These are phyloP conservation scores for Rhodotorula kratochvilovae DNA, from an alignment of 768 basidiomycete species.

Conservation along the genomic window DNA sequence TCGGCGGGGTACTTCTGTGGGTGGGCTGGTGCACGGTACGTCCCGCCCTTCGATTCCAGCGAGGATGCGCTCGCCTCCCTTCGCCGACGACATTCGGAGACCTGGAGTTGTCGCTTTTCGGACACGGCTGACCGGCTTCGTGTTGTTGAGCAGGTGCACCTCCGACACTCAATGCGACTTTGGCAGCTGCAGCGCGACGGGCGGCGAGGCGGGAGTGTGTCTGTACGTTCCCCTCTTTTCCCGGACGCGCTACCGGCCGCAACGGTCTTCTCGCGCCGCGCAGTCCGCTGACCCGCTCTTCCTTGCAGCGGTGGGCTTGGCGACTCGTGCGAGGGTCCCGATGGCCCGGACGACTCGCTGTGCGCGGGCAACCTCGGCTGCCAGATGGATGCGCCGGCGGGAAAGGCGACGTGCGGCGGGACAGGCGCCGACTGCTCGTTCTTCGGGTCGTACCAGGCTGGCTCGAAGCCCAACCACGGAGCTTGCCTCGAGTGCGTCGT, in stretches of 20 bases:
- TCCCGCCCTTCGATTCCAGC: not conserved
- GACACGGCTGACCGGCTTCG: not conserved
- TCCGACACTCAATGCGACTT: conserved; percentile 26
- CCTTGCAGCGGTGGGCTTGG: conserved; percentile 22
- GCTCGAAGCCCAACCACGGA: conserved; percentile 16
- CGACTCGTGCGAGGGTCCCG: conserved; percentile 21
- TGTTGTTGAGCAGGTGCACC: conserved; percentile 1
- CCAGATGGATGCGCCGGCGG: conserved; percentile 7
- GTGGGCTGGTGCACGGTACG: conserved; percentile 19
- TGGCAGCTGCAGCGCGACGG: conserved; percentile 4
- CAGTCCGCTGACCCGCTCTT: not conserved
- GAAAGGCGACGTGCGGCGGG: conserved; percentile 21
- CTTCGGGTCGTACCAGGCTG: conserved; percentile 17
- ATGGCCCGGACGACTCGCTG: conserved; percentile 26
- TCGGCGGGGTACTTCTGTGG: conserved; percentile 16
- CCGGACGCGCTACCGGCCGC: not conserved
- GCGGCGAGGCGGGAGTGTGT: not conserved
- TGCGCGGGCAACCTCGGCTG: conserved; percentile 26
- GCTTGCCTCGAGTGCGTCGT: conserved; percentile 18
- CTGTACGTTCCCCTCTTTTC: not conserved
- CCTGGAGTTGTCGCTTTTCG: not conserved
- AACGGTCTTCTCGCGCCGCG: not conserved
- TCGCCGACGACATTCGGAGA: too few species aligned
- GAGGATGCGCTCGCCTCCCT: too few species aligned
- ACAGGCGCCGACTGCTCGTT: conserved; percentile 23